Evolutionary conservation across 140 eudicot species (phyloP).

Genomic region (Oenanthe javanica): DNA sequence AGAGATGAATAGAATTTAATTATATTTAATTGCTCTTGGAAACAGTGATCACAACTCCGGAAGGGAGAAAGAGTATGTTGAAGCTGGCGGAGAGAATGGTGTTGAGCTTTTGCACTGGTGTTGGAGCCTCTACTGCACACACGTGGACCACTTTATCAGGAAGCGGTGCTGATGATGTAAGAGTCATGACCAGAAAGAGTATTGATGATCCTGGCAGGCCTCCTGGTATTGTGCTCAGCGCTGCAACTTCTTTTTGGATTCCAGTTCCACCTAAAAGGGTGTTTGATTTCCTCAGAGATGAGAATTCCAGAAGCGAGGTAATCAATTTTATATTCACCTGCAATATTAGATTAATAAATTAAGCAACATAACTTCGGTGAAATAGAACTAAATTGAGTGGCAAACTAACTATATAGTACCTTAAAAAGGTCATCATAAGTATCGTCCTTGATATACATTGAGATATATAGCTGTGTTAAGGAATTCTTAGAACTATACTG

Average conservation of each 20-base stretch:
- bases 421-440: neutral
- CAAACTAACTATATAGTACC: too few species aligned
- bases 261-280: conserved; percentile 81
- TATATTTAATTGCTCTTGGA: neutral
- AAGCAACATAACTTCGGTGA: neutral
- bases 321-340: neutral
- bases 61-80: conserved; percentile 94
- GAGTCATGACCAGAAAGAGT: conserved; percentile 92
- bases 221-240: conserved; percentile 88
- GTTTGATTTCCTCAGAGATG: conserved; percentile 78
- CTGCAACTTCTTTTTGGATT: conserved; percentile 96
- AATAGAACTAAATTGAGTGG: neutral
- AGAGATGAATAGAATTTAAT: neutral
- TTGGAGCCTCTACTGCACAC: conserved; percentile 95
- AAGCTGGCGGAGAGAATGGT: conserved; percentile 95
- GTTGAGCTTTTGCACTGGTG: conserved; percentile 83
- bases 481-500: too few species aligned
- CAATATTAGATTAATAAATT: neutral
- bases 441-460: neutral
- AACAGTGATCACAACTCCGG: conserved; percentile 43
- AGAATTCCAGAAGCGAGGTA: conserved; percentile 86
- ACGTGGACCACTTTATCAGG: conserved; percentile 93
- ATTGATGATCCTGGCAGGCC: conserved; percentile 98
- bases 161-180: conserved; percentile 85
- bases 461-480: too few species aligned